Base-by-base conservation (phyloP, 371 early-diverging fungal genomes). In the Nematocida homosporus region DNA sequence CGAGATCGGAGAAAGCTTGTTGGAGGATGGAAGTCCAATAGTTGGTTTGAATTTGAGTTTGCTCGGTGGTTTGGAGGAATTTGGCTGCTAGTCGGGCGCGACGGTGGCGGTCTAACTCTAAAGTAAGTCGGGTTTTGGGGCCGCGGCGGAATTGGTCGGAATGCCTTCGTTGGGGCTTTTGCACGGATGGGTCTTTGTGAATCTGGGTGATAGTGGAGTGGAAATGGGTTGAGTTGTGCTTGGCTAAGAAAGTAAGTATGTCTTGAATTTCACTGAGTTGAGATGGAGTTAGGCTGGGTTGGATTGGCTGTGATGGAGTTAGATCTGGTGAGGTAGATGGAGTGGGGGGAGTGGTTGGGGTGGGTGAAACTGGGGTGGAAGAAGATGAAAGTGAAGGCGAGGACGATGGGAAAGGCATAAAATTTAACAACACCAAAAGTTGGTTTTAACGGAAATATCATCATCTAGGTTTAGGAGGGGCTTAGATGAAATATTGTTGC, bases 341-440 rank as follows among this genome's bases (percentile, higher is more conserved):
- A n/a, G n/a, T n/a, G n/a, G n/a, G n/a, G n/a, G n/a, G n/a, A n/a
- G n/a, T n/a, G n/a, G n/a, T n/a, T n/a, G n/a, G n/a, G n/a, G n/a
- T n/a, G n/a, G n/a, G n/a, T n/a, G n/a, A n/a, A n/a, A n/a, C n/a
- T n/a, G n/a, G n/a, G n/a, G n/a, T n/a, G n/a, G n/a, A n/a, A n/a
- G 47, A 16, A 16, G 16, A 44, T 44, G 16, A 16, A 44, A 44
- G 23, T 44, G 23, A 23, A 44, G 47, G 16, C 47, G 23, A 44
- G 16, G 47, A 18, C 48, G 13, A 20, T 65, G 53, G 27, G 13
- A 29, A 53, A 52, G 56, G 25, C 44, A 66, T 37, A 72, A 51
- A 52, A 47, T 38, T 57, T 61, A 72, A 51, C 75, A 72, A 64
- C 75, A 72, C 75, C 75, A 72, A 18, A 34, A 13, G 53, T 54